phyloP scores from a whole-genome alignment of 495 filamentous ascomycete species.

The Hypoxylon fuscum region DNA sequence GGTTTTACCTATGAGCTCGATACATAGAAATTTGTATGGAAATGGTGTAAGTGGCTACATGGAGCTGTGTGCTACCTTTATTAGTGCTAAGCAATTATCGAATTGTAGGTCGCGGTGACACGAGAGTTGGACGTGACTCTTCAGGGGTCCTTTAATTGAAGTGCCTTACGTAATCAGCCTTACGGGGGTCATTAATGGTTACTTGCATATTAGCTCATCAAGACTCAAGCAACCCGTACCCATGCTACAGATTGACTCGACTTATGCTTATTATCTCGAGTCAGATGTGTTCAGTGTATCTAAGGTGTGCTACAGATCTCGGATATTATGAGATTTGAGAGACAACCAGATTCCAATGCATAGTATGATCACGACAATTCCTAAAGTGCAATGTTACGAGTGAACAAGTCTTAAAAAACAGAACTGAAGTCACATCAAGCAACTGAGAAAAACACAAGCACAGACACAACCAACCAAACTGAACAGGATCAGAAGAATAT shows the following conservation, averaged over 20 bases:
- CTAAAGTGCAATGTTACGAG: too few relatives aligned
- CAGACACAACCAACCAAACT: too few relatives aligned
- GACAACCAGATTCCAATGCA: too few relatives aligned
- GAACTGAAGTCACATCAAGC: too few relatives aligned
- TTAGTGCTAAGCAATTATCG: not conserved
- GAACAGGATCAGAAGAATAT: not conserved
- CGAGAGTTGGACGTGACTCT: constrained; percentile 20
- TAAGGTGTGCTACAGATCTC: not conserved
- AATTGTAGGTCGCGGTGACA: constrained; percentile 8
- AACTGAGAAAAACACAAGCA: too few relatives aligned
- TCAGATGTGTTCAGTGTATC: too few relatives aligned
- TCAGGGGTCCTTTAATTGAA: constrained; percentile 37
- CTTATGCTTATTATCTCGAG: too few relatives aligned
- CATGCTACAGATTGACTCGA: too few relatives aligned
- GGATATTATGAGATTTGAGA: too few relatives aligned
- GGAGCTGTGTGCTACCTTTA: not conserved
- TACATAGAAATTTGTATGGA: not conserved
- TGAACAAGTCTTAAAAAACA: too few relatives aligned
- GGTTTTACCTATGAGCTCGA: constrained; percentile 1
- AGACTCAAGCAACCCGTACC: not conserved
- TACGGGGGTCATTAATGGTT: constrained; percentile 18
- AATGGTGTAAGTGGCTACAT: constrained; percentile 18
- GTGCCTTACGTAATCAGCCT: constrained; percentile 28
- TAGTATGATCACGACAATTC: too few relatives aligned
- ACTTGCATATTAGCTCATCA: constrained; percentile 13